Base-by-base conservation (phyloP, 108 stramenopile species). In the Stephanodiscus minutulus region DNA sequence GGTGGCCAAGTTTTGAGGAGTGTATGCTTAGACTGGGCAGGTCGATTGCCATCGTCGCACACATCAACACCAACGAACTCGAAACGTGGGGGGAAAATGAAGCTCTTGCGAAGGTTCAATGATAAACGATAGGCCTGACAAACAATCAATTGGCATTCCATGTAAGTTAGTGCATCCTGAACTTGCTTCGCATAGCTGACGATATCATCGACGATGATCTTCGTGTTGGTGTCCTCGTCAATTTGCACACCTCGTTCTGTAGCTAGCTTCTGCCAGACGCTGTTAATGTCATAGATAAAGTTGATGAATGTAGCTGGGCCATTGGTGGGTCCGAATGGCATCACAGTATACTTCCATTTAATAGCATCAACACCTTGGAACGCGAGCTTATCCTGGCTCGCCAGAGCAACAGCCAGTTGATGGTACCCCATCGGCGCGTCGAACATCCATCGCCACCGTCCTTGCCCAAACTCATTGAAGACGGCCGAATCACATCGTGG, bases 401-500 rank as follows among this genome's bases (percentile, higher is more conserved):
- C 50, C 0, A 18, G 20, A 2, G 50, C 3, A 29, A 57, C 56
- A 1, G 27, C 56, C 5, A 57, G 56, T 10, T 57, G 56, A 29
- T 57, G 56, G 17, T 57, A 28, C 3, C 56, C 56, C 28, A 57
- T 28, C 24, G 56, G 56, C 27, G 56, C 56, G 28, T 57, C 56
- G 3, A 57, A 31, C 17, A 57, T 28, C 56, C 56, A 57, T 2
- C 25, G 31, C 56, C 56, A 57, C 0, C 1, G 24, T 0, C 11
- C 28, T 1, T 10, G 17, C 4, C 56, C 56, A 15, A 25, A 57
- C 24, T 52, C 24, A 10, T 21, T 52, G 50, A 52, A 52, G 5
- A 52, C 50, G 1, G 50, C 50, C 6, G 50, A 52, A 52, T 25
- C 50, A 21, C 50, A 52, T 1, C 20, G 50, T 4, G 50, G 20